phyloP scores from a whole-genome alignment of 2,329 filamentous ascomycete genomes.

The Pyrenophora graminea region DNA sequence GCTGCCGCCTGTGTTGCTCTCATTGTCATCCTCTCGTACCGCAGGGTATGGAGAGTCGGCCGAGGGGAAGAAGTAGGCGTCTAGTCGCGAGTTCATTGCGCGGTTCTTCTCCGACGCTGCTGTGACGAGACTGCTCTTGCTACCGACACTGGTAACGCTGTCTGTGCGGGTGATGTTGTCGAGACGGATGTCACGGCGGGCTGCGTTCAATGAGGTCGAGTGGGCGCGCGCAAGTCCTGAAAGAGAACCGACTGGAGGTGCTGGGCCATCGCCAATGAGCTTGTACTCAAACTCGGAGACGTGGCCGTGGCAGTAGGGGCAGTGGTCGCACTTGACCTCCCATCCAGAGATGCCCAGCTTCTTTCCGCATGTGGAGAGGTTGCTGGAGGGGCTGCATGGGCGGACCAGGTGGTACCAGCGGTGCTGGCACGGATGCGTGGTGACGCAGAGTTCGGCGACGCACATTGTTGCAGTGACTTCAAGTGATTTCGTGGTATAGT shows the following conservation, averaged over 20 bases:
- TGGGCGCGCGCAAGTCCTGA: slow-evolving; percentile 47
- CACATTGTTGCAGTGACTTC: slow-evolving; percentile 49
- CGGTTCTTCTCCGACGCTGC: slow-evolving; percentile 46
- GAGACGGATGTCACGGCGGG: slow-evolving; percentile 45
- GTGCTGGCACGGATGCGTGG: slow-evolving; percentile 52
- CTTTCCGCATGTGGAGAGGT: slow-evolving; percentile 53
- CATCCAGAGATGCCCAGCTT: slow-evolving; percentile 54
- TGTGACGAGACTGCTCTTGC: slow-evolving; percentile 40
- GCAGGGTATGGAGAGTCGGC: slow-evolving; percentile 33
- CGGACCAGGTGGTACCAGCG: slow-evolving; percentile 56
- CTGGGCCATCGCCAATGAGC: slow-evolving; percentile 49
- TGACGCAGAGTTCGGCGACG: slow-evolving; percentile 56
- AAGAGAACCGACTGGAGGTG: slow-evolving; percentile 45
- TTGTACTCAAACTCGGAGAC: slow-evolving; percentile 52
- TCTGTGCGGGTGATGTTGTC: slow-evolving; percentile 44
- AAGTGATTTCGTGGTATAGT: slow-evolving; percentile 35
- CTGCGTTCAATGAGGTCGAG: slow-evolving; percentile 44
- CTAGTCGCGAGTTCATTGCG: slow-evolving; percentile 47
- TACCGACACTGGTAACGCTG: slow-evolving; percentile 43
- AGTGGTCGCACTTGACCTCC: slow-evolving; percentile 54
- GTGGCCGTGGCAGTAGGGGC: slow-evolving; percentile 53
- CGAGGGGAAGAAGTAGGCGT: slow-evolving; percentile 44
- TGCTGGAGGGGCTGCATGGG: slow-evolving; percentile 49
- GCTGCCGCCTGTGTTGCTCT: slow-evolving; percentile 30
- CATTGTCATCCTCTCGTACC: slow-evolving; percentile 37